Base-by-base conservation (phyloP, 768 basidiomycete genomes). In the Xerocomus spinulosus region DNA sequence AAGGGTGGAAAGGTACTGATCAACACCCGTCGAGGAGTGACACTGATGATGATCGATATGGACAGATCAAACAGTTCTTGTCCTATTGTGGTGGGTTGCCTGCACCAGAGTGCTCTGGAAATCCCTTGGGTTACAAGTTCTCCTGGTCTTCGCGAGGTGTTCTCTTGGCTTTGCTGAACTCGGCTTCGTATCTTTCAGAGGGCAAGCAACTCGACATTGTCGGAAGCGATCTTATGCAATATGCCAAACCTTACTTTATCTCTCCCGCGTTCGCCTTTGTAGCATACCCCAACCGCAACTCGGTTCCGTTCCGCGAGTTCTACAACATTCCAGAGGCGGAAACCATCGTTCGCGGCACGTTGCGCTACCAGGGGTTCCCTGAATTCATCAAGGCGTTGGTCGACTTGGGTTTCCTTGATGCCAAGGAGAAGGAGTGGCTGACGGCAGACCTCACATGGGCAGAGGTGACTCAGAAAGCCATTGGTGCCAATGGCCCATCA, bases 41-140 rank as follows among this genome's bases (percentile, higher is more conserved):
- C 3, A 18, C 25, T 26, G 24, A 29, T 36, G 18, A 24, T 13
- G n/a, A 30, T 48, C 17, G 42, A 49, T 49, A 5, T 38, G 33
- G 20, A 34, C 36, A 91, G 88, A 75, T 95, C 70, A 93, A 89
- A 63, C 73, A 87, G 56, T 98, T 98, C 80, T 71, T 87, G 46
- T 93, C 90, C 0, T 96, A 92, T 79, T 98, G 95, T 55, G 93
- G 94, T 63, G 95, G 95, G 49, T 86, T 97, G 40, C 93, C 94
- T 40, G 91, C 93, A 0, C 90, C 92, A 7, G 85, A 91, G 59
- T 86, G 86, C 62, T 81, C 92, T 4, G 83, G 84, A 61, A 99
- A 98, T 73, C 93, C 96, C 3, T 85, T 98, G 48, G 95, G 95
- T 10, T 99, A 97, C 82, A 97, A 97, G 68, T 97, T 99, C 74